Evolutionary conservation across 2,329 filamentous ascomycete species (phyloP), one percentile per base, ranked within the genome.

Genomic region (Rhinocladiella mackenziei): DNA sequence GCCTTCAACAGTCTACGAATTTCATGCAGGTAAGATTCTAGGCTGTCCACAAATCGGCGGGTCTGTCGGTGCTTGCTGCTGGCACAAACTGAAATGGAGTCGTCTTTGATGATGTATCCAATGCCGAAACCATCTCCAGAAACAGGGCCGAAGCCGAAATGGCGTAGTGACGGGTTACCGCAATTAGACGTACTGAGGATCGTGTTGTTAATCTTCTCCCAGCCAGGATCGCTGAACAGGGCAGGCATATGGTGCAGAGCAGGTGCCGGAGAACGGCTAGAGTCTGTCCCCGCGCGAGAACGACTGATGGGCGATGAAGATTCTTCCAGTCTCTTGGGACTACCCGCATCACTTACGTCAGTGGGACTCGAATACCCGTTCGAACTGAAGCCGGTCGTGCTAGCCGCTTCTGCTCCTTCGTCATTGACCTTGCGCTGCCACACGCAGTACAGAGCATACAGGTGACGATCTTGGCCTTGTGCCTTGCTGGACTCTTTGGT

Each of bases 171-270:
- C 0, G 92, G 92, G 66, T 97, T 98, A 47, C 92, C 92, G 66
- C 92, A 98, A 72, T 98, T 98, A n/a, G 89, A 96, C 0, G 92
- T 97, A 5, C 87, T 94, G 28, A 98, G 73, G 53, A 97, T 87
- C 6, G 91, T 97, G 52, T 79, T 94, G 71, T 97, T 97, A 54
- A 96, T 78, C 62, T 86, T 89, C 65, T 97, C 91, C 89, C 89
- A 98, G 35, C 91, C 92, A 1, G 77, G 58, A 60, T 98, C 92
- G 35, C 83, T 81, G 64, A 97, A 98, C 44, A 98, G 76, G 4
- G 82, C 71, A 0, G 92, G 92, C 58, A 91, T 75, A 45, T 71
- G 60, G 25, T 54, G 44, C 15, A 56, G 28, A 19, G 60, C 74
- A 61, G 58, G 72, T 43, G 58, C 62, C 19, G 60, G 53, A 25